A percentile compares a stretch with the other conserved stretches of the same genome.
Conservation (phyloP, 2,329 filamentous ascomycete genomes). For the Clarireedia paspali region DNA sequence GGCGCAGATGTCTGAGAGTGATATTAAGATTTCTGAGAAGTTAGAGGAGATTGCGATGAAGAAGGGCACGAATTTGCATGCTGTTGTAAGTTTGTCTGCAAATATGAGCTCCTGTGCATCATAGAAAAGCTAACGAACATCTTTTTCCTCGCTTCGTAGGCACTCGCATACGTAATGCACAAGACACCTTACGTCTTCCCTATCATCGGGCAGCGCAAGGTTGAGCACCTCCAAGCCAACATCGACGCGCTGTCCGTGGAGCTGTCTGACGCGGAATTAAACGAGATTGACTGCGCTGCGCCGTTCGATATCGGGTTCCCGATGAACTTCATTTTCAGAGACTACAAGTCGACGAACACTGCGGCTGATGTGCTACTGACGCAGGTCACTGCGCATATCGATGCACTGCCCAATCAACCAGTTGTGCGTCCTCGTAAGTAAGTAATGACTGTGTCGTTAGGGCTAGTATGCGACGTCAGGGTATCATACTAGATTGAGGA, state of each 20-base stretch:
- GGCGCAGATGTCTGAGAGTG: conserved; percentile 37
- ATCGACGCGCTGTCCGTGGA: conserved; percentile 58
- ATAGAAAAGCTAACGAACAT: too few relatives aligned
- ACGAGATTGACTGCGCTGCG: conserved; percentile 54
- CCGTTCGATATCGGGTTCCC: conserved; percentile 64
- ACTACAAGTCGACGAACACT: too few relatives aligned
- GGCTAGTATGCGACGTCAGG: too few relatives aligned
- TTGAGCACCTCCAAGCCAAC: conserved; percentile 62
- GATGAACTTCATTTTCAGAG: conserved; percentile 37
- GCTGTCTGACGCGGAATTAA: conserved; percentile 54
- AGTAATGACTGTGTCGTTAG: too few relatives aligned
- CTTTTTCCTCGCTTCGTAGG: conserved; percentile 49
- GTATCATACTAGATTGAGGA: too few relatives aligned
- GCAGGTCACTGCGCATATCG: too few relatives aligned
- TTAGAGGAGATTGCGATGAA: conserved; percentile 51
- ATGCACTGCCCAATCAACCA: too few relatives aligned
- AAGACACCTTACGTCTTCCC: conserved; percentile 69
- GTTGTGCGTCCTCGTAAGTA: too few relatives aligned
- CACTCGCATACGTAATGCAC: conserved; percentile 65
- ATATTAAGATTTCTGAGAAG: conserved; percentile 34
- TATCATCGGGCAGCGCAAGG: conserved; percentile 61
- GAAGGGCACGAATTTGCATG: conserved; percentile 35
- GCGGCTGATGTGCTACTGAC: too few relatives aligned
- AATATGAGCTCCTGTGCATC: too few relatives aligned
- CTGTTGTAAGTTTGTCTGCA: too few relatives aligned